These are phyloP conservation scores for Pyrenochaeta sp. DNA, from an alignment of 2,329 filamentous ascomycete genomes.

Conservation along the genomic window DNA sequence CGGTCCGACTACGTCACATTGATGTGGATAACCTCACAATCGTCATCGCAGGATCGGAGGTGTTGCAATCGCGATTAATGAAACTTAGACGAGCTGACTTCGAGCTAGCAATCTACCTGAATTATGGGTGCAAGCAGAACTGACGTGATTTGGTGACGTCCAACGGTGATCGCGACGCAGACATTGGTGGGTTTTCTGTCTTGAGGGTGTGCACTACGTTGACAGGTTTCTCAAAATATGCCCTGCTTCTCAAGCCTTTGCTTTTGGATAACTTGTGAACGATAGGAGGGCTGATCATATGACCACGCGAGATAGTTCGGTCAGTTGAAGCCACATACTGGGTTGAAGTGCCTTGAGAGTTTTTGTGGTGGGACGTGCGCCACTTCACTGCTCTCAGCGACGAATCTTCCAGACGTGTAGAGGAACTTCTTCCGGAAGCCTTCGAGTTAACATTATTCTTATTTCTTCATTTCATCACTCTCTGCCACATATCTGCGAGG, in stretches of 20 bases:
- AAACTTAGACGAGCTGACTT: background rate
- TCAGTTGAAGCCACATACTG: background rate
- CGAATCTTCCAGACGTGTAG: too few species aligned
- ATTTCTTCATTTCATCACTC: background rate
- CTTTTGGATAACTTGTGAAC: background rate
- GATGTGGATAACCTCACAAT: slow-evolving; percentile 15
- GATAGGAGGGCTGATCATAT: background rate
- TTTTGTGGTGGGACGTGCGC: background rate
- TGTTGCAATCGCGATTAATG: slow-evolving; percentile 2
- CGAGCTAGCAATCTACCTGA: background rate
- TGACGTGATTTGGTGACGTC: background rate
- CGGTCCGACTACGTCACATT: slow-evolving; percentile 25
- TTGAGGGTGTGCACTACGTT: background rate
- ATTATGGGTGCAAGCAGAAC: background rate
- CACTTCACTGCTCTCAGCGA: too few species aligned
- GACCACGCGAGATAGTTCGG: background rate
- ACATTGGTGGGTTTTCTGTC: background rate
- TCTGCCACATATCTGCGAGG: slow-evolving; percentile 1
- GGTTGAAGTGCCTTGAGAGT: background rate
- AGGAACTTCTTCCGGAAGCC: background rate
- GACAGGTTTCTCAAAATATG: background rate
- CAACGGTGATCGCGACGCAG: background rate
- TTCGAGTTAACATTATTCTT: background rate
- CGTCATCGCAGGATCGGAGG: slow-evolving; percentile 18
- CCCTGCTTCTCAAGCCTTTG: background rate